Conservation (phyloP, 177 flowering plant species). For the Telopea speciosissima region DNA sequence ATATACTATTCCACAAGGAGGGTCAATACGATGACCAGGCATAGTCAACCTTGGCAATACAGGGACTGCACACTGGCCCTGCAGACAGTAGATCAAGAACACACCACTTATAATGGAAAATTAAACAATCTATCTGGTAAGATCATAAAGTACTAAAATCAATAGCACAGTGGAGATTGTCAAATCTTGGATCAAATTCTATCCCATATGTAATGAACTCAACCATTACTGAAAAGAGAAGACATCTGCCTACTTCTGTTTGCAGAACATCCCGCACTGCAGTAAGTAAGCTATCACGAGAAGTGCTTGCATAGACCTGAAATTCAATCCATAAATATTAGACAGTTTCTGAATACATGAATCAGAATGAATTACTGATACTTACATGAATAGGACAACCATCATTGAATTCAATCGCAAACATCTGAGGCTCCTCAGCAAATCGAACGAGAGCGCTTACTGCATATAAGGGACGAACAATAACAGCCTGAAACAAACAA, state of each 20-base stretch:
- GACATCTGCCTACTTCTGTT: constrained; percentile 83
- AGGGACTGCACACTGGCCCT: constrained; percentile 88
- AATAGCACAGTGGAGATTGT: not conserved
- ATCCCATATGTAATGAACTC: constrained; percentile 1
- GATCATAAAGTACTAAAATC: not conserved
- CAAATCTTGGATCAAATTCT: constrained; percentile 4
- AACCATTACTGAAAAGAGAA: constrained; percentile 14
- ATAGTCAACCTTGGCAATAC: constrained; percentile 84
- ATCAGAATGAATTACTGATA: not conserved
- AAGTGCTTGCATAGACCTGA: constrained; percentile 95
- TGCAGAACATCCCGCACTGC: constrained; percentile 88
- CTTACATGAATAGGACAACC: constrained; percentile 97
- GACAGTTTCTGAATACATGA: not conserved
- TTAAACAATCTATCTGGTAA: not conserved
- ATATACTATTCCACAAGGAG: constrained; percentile 89
- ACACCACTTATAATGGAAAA: not conserved
- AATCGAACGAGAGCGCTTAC: constrained; percentile 91
- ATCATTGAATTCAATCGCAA: constrained; percentile 93
- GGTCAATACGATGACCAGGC: constrained; percentile 99
- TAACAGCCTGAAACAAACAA: constrained; percentile 83
- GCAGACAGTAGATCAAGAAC: constrained; percentile 17
- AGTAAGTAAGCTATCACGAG: constrained; percentile 92
- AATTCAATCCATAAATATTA: constrained; percentile 10
- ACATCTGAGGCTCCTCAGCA: constrained; percentile 99
- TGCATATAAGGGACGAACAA: constrained; percentile 83